Base-by-base conservation (phyloP, 257 asterid species). In the Solanum pimpinellifolium region DNA sequence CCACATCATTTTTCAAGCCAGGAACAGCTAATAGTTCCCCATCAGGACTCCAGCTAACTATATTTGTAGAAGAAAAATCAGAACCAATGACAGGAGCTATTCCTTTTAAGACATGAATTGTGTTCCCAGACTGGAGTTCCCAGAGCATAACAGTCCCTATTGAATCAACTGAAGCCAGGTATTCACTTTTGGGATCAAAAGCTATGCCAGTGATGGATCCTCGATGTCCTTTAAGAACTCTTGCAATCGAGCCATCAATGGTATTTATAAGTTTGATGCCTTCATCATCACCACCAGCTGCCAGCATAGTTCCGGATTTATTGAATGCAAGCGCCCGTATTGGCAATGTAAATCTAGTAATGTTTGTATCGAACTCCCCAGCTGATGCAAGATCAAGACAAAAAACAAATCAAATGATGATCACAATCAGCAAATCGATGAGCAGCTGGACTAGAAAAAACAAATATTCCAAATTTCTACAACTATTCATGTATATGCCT, bases 281-380 rank as follows among this genome's bases (percentile, higher is more conserved):
- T 83, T 96, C 99, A 68, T 92, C 99, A 90, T 97, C 99, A 21
- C 99, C 99, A 87, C 96, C 99, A 46, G 99, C 98, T 87, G 99
- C 99, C 90, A 97, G 93, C 93, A 97, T 90, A 60, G 95, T 87
- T 62, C 99, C 99, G 1, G 99, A 95, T 91, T 93, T 95, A 76
- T 95, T 97, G 93, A 97, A 97, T 88, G 99, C 93, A 88, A 96
- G 93, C 73, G 94, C 86, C 69, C 98, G 98, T 56, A 97, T 92
- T 12, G 99, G 99, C 90, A 97, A 88, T 9, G 99, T 95, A 91
- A 96, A 97, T 92, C 99, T 92, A 33, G 99, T 95, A 86, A 97
- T 94, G 87, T 92, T 97, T n/a, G 95, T 95, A 91, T 95, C 98
- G 85, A 97, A 97, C 81, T 96, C 96, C 86, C 99, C 98, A 87